These are phyloP conservation scores for Cucurbitaria berberidis DNA, from an alignment of 2,329 filamentous ascomycete species.

Conservation along the genomic window DNA sequence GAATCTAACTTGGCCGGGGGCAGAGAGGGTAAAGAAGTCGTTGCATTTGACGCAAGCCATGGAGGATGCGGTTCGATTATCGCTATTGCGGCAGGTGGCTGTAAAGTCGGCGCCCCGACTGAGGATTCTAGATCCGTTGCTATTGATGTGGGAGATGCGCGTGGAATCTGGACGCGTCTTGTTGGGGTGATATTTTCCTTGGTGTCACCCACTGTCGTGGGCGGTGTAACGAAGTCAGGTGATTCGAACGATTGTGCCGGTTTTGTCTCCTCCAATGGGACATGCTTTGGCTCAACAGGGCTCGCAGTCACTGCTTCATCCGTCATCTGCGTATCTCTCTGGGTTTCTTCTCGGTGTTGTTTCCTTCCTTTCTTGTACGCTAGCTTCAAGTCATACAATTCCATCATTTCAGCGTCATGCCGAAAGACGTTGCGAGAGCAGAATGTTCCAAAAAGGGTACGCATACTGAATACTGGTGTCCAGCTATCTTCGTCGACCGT, in stretches of 20 bases:
- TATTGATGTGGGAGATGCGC: neutral
- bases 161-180: neutral
- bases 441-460: slow-evolving; percentile 71
- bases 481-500: slow-evolving; percentile 69
- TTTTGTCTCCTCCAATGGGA: neutral
- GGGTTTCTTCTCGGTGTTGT: slow-evolving; percentile 15
- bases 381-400: slow-evolving; percentile 28
- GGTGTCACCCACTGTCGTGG: neutral
- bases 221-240: neutral
- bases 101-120: neutral
- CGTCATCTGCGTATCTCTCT: slow-evolving; percentile 16
- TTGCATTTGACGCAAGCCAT: neutral
- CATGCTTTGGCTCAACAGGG: neutral
- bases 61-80: neutral
- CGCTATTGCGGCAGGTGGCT: neutral
- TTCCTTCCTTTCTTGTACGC: slow-evolving; percentile 16
- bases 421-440: slow-evolving; percentile 68
- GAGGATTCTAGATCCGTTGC: neutral
- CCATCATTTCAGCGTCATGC: slow-evolving; percentile 69
- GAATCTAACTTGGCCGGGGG: too few species aligned
- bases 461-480: slow-evolving; percentile 68
- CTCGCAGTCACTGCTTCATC: slow-evolving; percentile 1
- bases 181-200: neutral
- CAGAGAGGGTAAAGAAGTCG: neutral
- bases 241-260: neutral